Percentiles rank a stretch among this genome's conserved stretches.
Conservation (phyloP, 2,329 filamentous ascomycete genomes). For the Coniochaeta pulveracea region DNA sequence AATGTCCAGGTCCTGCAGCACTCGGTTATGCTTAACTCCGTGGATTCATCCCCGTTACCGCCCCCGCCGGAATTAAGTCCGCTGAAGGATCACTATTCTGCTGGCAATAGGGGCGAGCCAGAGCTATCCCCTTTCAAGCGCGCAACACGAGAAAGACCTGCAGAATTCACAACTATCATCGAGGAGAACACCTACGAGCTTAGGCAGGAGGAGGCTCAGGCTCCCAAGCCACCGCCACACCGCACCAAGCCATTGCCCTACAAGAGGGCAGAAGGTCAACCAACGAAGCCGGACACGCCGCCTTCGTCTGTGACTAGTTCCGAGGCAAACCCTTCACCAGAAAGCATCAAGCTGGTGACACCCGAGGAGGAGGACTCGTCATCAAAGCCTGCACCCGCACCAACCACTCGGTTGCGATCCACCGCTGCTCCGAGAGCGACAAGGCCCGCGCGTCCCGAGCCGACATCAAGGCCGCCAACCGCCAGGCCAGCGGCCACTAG, state of each 20-base stretch:
- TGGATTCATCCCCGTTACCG: conserved; percentile 33
- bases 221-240: conserved; percentile 20
- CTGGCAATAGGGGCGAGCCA: conserved; percentile 30
- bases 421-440: too few relatives aligned
- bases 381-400: too few relatives aligned
- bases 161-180: conserved; percentile 31
- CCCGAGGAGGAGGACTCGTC: conserved; percentile 4
- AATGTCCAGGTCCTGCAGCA: conserved; percentile 34
- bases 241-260: conserved; percentile 6
- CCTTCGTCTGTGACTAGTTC: conserved; percentile 10
- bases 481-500: not conserved
- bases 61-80: conserved; percentile 36
- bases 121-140: conserved; percentile 20
- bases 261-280: conserved; percentile 18
- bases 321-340: conserved; percentile 14
- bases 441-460: too few relatives aligned
- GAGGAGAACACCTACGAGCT: conserved; percentile 37
- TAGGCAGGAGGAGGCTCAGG: conserved; percentile 17
- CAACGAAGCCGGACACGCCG: conserved; percentile 14
- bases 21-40: conserved; percentile 18
- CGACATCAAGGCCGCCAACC: not conserved
- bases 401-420: conserved; percentile 7
- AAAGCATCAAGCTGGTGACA: conserved; percentile 11
- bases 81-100: conserved; percentile 37
- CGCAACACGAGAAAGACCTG: conserved; percentile 16